phyloP scores from a whole-genome alignment of 2,329 filamentous ascomycete genomes.

The Cylindrodendrum hubeiense region DNA sequence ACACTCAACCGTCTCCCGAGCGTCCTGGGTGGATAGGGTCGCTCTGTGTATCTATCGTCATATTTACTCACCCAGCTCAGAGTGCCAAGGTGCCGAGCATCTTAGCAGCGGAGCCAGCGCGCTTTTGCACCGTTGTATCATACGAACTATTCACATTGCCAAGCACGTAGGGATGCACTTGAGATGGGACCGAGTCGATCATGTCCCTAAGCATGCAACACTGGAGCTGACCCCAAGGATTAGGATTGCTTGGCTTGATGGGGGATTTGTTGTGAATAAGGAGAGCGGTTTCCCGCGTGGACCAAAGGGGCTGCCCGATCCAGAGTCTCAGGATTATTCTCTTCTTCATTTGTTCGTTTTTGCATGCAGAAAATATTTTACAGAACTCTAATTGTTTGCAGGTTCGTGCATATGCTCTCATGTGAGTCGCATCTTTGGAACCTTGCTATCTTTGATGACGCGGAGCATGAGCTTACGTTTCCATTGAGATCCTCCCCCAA shows the following conservation, averaged over 20 bases:
- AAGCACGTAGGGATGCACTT: slow-evolving; percentile 16
- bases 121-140: slow-evolving; percentile 2
- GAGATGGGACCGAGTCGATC: slow-evolving; percentile 35
- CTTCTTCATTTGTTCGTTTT: background rate
- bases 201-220: slow-evolving; percentile 20
- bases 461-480: slow-evolving; percentile 5
- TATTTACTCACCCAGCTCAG: slow-evolving; percentile 14
- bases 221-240: background rate
- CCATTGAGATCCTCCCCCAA: background rate
- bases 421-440: background rate
- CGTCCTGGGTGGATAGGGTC: background rate
- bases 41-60: slow-evolving; percentile 11
- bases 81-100: slow-evolving; percentile 36
- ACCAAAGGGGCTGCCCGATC: background rate
- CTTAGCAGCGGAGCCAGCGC: slow-evolving; percentile 36
- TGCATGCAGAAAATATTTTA: slow-evolving; percentile 6
- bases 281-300: slow-evolving; percentile 15
- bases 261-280: slow-evolving; percentile 26
- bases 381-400: slow-evolving; percentile 13
- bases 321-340: slow-evolving; percentile 10
- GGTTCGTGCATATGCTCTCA: background rate
- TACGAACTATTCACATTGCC: slow-evolving; percentile 4
- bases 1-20: background rate
- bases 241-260: slow-evolving; percentile 25
- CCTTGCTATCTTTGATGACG: background rate